A percentile compares a stretch with the other conserved stretches of the same genome.
Conservation (phyloP, 306 rosid genomes). For the Gleditsia sinensis region DNA sequence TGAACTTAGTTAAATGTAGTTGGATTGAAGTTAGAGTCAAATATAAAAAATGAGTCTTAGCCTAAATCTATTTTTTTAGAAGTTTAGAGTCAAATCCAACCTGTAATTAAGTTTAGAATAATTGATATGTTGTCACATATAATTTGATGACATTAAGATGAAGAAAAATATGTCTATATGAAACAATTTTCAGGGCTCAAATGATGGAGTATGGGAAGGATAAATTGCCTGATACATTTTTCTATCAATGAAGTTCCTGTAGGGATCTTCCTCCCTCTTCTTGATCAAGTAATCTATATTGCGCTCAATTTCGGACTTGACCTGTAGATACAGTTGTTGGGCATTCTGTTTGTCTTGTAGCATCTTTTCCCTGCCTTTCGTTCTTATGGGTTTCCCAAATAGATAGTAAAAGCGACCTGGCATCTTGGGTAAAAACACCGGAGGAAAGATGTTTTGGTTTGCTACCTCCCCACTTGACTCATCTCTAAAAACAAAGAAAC, state of each 20-base stretch:
- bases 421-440: constrained; percentile 54
- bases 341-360: constrained; percentile 66
- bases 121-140: too few relatives aligned
- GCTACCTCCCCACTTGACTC: constrained; percentile 46
- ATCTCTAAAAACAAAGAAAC: constrained; percentile 26
- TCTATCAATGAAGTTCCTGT: constrained; percentile 63
- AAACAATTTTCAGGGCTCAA: constrained; percentile 58
- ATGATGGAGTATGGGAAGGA: constrained; percentile 60
- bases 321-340: constrained; percentile 58
- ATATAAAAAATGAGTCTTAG: too few relatives aligned
- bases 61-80: too few relatives aligned
- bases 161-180: neutral
- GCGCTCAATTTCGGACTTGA: constrained; percentile 66
- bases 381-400: constrained; percentile 75
- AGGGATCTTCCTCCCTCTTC: constrained; percentile 91
- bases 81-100: too few relatives aligned
- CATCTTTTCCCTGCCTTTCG: constrained; percentile 66
- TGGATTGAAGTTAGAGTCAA: too few relatives aligned
- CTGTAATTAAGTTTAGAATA: too few relatives aligned
- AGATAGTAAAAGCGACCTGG: constrained; percentile 81
- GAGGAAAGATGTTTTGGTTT: constrained; percentile 24
- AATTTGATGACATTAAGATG: neutral
- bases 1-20: too few relatives aligned
- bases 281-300: constrained; percentile 62
- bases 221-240: constrained; percentile 50